phyloP scores from a whole-genome alignment of 108 stramenopile species.

The Discostella stelligeroides region DNA sequence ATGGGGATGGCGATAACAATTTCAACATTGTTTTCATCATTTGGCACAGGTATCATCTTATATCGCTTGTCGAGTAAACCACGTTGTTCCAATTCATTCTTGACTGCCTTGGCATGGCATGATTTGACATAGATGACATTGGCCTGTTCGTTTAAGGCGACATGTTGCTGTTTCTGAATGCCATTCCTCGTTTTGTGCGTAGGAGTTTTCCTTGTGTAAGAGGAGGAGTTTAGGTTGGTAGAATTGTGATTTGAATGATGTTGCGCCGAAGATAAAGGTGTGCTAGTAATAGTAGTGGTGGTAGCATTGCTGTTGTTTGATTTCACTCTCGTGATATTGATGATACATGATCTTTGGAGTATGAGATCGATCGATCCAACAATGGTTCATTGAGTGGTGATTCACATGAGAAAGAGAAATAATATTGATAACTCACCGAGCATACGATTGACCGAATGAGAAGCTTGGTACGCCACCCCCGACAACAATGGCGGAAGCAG shows the following conservation, averaged over 20 bases:
- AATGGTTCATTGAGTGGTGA: too few relatives aligned
- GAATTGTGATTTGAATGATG: too few relatives aligned
- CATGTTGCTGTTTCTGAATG: neutral
- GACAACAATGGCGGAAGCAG: conserved; percentile 35
- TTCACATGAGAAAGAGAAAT: too few relatives aligned
- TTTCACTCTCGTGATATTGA: neutral
- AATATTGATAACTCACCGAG: conserved; percentile 66
- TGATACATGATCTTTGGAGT: neutral
- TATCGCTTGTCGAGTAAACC: conserved; percentile 66
- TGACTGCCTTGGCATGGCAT: conserved; percentile 62
- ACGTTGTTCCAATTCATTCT: conserved; percentile 47
- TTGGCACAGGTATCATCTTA: conserved; percentile 52
- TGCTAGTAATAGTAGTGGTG: too few relatives aligned
- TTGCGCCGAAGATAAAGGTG: too few relatives aligned
- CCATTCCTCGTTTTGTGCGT: neutral
- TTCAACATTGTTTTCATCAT: too few relatives aligned
- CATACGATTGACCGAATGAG: conserved; percentile 78
- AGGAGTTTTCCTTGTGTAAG: neutral
- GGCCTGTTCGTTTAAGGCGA: conserved; percentile 3
- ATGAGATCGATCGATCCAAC: too few relatives aligned
- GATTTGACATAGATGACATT: conserved; percentile 67
- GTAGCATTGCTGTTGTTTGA: neutral
- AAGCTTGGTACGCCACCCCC: conserved; percentile 83
- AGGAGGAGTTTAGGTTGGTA: too few relatives aligned
- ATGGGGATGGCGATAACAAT: too few relatives aligned